Percentiles rank a stretch among this genome's conserved stretches.
Evolutionary conservation across 495 filamentous ascomycete genomes (phyloP).

Genomic region (Rhizodiscina lignyota): DNA sequence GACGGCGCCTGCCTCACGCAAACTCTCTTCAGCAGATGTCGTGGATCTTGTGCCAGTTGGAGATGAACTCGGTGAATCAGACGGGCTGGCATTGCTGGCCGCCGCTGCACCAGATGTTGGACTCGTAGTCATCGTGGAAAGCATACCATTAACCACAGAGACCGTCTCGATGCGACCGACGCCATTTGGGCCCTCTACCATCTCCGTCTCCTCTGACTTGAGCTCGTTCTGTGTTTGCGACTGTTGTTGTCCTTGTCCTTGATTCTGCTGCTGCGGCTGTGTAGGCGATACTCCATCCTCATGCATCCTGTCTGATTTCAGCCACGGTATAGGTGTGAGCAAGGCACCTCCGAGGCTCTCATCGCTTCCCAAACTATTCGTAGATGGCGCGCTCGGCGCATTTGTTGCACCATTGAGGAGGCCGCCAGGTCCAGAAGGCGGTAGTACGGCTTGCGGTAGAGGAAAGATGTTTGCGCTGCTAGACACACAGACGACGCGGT

Average conservation of each 20-base stretch:
- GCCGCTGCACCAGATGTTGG: not conserved
- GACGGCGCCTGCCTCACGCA: constrained; percentile 33
- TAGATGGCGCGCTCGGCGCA: constrained; percentile 4
- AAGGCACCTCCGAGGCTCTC: constrained; percentile 83
- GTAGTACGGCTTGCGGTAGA: constrained; percentile 44
- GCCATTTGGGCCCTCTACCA: constrained; percentile 55
- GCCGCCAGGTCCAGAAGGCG: constrained; percentile 19
- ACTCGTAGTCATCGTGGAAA: not conserved
- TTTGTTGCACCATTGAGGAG: constrained; percentile 21
- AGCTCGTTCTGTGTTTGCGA: constrained; percentile 23
- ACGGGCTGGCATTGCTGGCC: constrained; percentile 11
- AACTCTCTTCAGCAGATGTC: constrained; percentile 12
- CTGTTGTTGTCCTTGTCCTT: not conserved
- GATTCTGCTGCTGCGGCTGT: no score
- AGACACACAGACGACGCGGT: constrained; percentile 86
- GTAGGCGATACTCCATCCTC: no score
- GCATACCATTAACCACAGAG: constrained; percentile 46
- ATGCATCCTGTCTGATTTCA: constrained; percentile 29
- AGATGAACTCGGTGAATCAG: constrained; percentile 23
- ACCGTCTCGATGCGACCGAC: constrained; percentile 57
- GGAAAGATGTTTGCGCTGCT: constrained; percentile 68
- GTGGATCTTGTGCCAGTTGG: constrained; percentile 10
- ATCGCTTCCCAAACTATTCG: constrained; percentile 47
- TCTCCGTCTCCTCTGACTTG: constrained; percentile 49
- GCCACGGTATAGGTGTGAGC: constrained; percentile 87